Base-by-base conservation (phyloP, 768 basidiomycete genomes). In the Panaeolus cyanescens region DNA sequence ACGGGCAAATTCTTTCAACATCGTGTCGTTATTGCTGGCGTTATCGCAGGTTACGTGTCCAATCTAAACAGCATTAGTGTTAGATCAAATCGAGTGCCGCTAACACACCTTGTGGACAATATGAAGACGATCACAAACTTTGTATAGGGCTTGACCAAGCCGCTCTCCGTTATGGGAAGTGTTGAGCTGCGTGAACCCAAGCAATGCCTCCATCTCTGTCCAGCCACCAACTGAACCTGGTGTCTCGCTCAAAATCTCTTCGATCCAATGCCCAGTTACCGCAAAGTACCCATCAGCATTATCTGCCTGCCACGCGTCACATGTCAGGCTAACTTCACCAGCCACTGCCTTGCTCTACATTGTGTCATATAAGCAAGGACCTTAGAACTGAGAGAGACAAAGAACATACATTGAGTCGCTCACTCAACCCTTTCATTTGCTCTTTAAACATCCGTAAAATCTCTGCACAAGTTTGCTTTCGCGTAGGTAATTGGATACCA, bases 261-360 rank as follows among this genome's bases (percentile, higher is more conserved):
- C 72, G 33, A 79, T 69, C 72, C 73, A 77, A 56, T 75, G 73
- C 0, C 64, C 71, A 0, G 72, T 77, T 19, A 79, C 54, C 1
- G 56, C 56, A 39, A 62, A 62, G 42, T 81, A 82, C 0, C 64
- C 67, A 55, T 80, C 73, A 0, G 56, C 59, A 59, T 79, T 80
- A 1, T 55, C 62, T 2, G 80, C 80, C 36, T 77, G 75, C 79
- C 79, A 80, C 0, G 69, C 73, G 58, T 82, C 75, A 59, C 73
- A 75, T 0, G 79, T 81, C 0, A 77, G 56, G 30, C 61, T 76
- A 13, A 77, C 68, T 0, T 58, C 55, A 4, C 65, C 62, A 19
- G 13, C 55, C 32, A 63, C 62, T 12, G 28, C 4, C 3, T 9
- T 9, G n/a, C 62, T 61, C 65, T 63, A 55, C 5, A 62, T n/a